These are phyloP conservation scores for Berkeleyomyces basicola DNA, from an alignment of 2,329 filamentous ascomycete species.

Conservation along the genomic window DNA sequence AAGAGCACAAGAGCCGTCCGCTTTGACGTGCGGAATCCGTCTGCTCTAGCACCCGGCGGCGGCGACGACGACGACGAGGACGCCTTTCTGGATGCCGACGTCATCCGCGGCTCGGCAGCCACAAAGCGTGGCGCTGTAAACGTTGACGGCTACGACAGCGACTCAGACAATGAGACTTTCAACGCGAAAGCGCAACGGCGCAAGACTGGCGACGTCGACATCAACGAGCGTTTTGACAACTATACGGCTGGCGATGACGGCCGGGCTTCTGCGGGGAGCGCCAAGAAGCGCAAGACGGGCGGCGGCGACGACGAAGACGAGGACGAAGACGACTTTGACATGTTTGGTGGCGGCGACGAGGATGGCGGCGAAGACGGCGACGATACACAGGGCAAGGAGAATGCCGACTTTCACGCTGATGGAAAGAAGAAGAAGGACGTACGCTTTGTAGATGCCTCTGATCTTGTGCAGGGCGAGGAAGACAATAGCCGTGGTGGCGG, in stretches of 20 bases:
- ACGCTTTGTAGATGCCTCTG: constrained; percentile 37
- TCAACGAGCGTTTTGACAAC: constrained; percentile 30
- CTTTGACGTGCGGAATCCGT: constrained; percentile 91
- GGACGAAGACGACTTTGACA: constrained; percentile 58
- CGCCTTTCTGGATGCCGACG: constrained; percentile 71
- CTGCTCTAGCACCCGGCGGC: constrained; percentile 70
- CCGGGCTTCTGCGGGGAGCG: constrained; percentile 20
- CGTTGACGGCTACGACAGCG: constrained; percentile 90
- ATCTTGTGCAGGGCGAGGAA: constrained; percentile 63
- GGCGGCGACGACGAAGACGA: constrained; percentile 24
- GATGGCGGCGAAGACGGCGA: constrained; percentile 27
- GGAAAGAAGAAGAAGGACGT: constrained; percentile 49
- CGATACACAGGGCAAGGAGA: constrained; percentile 17
- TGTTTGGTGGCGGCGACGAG: constrained; percentile 59
- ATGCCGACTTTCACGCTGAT: constrained; percentile 20
- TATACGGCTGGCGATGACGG: constrained; percentile 31
- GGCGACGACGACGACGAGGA: constrained; percentile 44
- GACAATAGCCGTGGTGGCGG: constrained; percentile 56
- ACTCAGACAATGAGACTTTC: constrained; percentile 84
- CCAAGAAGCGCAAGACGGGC: constrained; percentile 18
- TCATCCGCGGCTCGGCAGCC: constrained; percentile 62
- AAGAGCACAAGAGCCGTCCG: constrained; percentile 48
- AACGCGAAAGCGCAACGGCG: constrained; percentile 52
- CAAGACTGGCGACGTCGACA: constrained; percentile 20
- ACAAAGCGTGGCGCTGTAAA: constrained; percentile 91